Conservation (phyloP, 2,329 filamentous ascomycete genomes). For the Hortaea werneckii region DNA sequence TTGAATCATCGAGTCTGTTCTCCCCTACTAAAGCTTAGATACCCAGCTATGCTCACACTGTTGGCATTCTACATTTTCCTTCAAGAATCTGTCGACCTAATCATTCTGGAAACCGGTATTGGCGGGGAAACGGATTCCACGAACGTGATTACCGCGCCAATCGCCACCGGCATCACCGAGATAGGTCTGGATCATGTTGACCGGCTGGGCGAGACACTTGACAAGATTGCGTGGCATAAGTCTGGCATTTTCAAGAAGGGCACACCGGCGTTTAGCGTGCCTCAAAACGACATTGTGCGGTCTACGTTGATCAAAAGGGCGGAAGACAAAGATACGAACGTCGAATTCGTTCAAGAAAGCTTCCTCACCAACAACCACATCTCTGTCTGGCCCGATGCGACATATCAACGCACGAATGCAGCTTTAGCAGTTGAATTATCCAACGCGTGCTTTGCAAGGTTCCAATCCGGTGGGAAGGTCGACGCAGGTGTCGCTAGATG, state of each 20-base stretch:
- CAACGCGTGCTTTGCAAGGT: no score
- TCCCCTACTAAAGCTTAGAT: constrained; percentile 27
- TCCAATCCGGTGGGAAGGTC: no score
- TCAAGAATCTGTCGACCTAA: constrained; percentile 61
- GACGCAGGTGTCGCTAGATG: no score
- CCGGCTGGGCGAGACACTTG: constrained; percentile 65
- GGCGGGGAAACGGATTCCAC: constrained; percentile 86
- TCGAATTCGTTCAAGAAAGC: neutral
- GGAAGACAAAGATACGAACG: constrained; percentile 33
- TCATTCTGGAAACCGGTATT: constrained; percentile 81
- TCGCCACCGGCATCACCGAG: constrained; percentile 62
- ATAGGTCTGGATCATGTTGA: constrained; percentile 72
- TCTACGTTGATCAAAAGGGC: constrained; percentile 44
- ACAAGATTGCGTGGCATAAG: constrained; percentile 82
- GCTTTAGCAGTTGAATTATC: no score
- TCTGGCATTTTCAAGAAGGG: constrained; percentile 66
- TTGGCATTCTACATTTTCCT: constrained; percentile 75
- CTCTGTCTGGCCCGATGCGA: neutral
- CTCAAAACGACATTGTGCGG: constrained; percentile 32
- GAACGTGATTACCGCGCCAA: constrained; percentile 63
- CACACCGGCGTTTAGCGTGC: constrained; percentile 47
- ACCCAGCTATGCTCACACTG: constrained; percentile 79
- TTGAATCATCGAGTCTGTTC: no score
- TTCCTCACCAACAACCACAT: neutral
- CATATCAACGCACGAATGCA: no score